phyloP scores from a whole-genome alignment of 441 rosid species.

The Melastoma candidum region DNA sequence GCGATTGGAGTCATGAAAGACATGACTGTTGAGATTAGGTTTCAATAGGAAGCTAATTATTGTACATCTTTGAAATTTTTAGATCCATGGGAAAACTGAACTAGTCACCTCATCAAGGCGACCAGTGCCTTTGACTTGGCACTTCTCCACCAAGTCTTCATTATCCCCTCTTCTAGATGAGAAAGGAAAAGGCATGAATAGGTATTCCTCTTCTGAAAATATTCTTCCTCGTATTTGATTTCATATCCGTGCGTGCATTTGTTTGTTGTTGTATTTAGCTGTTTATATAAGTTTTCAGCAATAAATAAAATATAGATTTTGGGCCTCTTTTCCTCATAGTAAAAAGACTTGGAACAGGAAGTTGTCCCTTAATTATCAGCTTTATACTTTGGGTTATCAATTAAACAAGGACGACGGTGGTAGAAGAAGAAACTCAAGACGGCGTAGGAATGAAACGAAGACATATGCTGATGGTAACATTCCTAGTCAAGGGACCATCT shows the following conservation, averaged over 20 bases:
- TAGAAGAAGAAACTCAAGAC: conserved; percentile 63
- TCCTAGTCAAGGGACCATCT: conserved; percentile 46
- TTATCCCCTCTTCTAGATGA: conserved; percentile 76
- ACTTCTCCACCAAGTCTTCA: conserved; percentile 70
- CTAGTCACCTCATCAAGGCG: conserved; percentile 76
- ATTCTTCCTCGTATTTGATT: conserved; percentile 6
- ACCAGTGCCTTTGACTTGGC: conserved; percentile 96
- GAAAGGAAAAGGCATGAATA: conserved; percentile 66
- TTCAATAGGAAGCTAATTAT: neutral
- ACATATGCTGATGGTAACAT: conserved; percentile 20
- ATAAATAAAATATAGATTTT: neutral
- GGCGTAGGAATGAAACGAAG: conserved; percentile 35
- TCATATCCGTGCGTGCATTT: neutral
- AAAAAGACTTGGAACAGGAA: conserved; percentile 43
- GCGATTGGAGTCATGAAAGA: too few relatives aligned
- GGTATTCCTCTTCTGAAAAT: conserved; percentile 29
- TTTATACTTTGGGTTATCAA: conserved; percentile 51
- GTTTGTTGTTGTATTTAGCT: too few relatives aligned
- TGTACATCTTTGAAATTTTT: conserved; percentile 16
- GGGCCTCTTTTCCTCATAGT: conserved; percentile 1
- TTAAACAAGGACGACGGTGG: conserved; percentile 41
- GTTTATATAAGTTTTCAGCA: neutral
- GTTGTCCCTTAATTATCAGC: conserved; percentile 69
- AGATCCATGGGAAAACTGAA: conserved; percentile 94
- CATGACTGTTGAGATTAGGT: too few relatives aligned